Base-by-base conservation (phyloP, 371 early-diverging fungal genomes). In the Circinella umbellata region DNA sequence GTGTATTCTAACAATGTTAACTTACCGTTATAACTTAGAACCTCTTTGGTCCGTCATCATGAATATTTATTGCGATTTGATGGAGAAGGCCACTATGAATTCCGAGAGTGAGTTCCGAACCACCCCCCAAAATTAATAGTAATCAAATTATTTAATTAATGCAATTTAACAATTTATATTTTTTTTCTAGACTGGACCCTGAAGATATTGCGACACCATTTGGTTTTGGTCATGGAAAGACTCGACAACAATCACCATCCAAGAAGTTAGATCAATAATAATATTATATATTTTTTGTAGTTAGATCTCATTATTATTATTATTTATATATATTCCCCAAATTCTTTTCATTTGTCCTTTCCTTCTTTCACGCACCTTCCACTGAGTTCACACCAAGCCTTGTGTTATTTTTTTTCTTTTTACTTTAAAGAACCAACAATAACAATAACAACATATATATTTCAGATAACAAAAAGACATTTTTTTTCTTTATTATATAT, bases 21-120 rank as follows among this genome's bases (percentile, higher is more conserved):
- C 27, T 27, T 27, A 27, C 27, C 1, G 27, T 42, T 42, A 9
- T 6, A 42, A 9, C 1, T 2, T 64, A 80, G 82, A 76, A 78
- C 85, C 4, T 82, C 80, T 17, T 67, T 89, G 67, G 86, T 89
- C 73, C 84, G 89, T 73, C 92, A 91, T 76, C 95, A 95, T 73
- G 91, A 94, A 73, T 93, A 86, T 66, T 72, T 94, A 20, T 72
- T 94, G 71, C 85, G 91, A 61, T 95, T 93, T 69, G 93, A 94
- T 75, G 95, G 95, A 14, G 90, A 93, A 80, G 95, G 95, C 7
- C 88, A 88, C 63, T 94, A 93, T 76, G 86, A 89, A 65, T 94
- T 94, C 76, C 86, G 85, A 27, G 86, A 86, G 80, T 78, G 74
- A 63, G 86, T 74, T 42, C 42, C 42, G 42, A 6, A 9, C 11